A percentile compares a stretch with the other conserved stretches of the same genome.
These are phyloP conservation scores for Citrus glauca DNA, from an alignment of 345 rosid species.

Conservation along the genomic window DNA sequence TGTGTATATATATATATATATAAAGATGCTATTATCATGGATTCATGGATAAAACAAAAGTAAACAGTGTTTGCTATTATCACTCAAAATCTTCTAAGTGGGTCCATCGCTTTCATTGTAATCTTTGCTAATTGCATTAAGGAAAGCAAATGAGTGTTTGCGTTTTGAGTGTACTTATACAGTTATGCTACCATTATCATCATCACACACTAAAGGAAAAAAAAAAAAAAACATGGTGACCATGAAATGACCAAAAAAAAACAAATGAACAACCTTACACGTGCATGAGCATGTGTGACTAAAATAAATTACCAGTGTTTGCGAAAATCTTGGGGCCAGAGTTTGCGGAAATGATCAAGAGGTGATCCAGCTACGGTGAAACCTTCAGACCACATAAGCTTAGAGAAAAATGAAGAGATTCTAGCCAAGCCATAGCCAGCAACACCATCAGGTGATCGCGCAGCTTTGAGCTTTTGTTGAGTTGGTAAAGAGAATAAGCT, in stretches of 20 bases:
- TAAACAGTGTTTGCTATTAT: slow-evolving; percentile 13
- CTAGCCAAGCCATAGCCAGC: slow-evolving; percentile 84
- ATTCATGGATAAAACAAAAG: slow-evolving; percentile 20
- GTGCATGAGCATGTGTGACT: slow-evolving; percentile 26
- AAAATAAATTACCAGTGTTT: slow-evolving; percentile 53
- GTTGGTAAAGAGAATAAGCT: slow-evolving; percentile 59
- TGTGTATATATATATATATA: neutral
- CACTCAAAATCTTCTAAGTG: slow-evolving; percentile 32
- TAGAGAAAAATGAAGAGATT: slow-evolving; percentile 70
- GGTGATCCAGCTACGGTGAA: slow-evolving; percentile 86
- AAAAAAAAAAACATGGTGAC: neutral
- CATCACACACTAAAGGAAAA: neutral
- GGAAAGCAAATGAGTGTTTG: slow-evolving; percentile 21
- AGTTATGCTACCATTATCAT: neutral
- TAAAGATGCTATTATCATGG: slow-evolving; percentile 16
- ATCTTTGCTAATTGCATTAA: slow-evolving; percentile 34
- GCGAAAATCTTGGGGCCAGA: slow-evolving; percentile 72
- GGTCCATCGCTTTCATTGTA: slow-evolving; percentile 48
- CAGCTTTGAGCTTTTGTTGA: slow-evolving; percentile 64
- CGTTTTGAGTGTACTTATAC: slow-evolving; percentile 10
- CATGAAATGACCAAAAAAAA: neutral
- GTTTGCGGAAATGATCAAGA: slow-evolving; percentile 60
- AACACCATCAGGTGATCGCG: slow-evolving; percentile 60
- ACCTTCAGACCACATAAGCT: slow-evolving; percentile 97
- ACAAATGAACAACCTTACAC: neutral